phyloP scores from a whole-genome alignment of 257 asterid species.

The Solanum okadae region DNA sequence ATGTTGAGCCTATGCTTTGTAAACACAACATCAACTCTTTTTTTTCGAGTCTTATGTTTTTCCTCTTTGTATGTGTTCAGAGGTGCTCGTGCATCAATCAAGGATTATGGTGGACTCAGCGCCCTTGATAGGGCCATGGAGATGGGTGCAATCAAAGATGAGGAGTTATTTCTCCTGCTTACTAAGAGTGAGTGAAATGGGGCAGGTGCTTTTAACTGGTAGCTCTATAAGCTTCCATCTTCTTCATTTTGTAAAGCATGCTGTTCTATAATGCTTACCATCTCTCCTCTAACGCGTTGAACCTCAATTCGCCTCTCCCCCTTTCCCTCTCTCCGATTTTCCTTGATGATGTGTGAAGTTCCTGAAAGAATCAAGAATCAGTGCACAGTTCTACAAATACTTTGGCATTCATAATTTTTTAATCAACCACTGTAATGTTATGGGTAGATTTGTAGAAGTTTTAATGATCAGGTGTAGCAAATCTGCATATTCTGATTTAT shows the following conservation, averaged over 20 bases:
- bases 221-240: neutral
- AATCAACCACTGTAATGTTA: neutral
- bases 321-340: neutral
- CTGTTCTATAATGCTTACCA: neutral
- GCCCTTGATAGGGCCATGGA: conserved; percentile 94
- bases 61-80: conserved; percentile 19
- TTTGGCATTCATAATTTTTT: neutral
- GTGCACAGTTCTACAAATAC: neutral
- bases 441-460: neutral
- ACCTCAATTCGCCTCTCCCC: neutral
- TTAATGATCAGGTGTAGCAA: neutral
- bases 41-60: neutral
- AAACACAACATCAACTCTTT: neutral
- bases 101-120: conserved; percentile 69
- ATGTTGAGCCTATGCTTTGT: neutral
- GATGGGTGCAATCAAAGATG: conserved; percentile 94
- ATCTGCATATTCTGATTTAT: neutral
- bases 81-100: conserved; percentile 78
- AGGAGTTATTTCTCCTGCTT: conserved; percentile 77
- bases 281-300: neutral
- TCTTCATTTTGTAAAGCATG: neutral
- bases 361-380: neutral
- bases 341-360: neutral
- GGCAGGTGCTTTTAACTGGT: neutral
- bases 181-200: conserved; percentile 56